Base-by-base conservation (phyloP, 306 rosid species). In the Prunus mira region DNA sequence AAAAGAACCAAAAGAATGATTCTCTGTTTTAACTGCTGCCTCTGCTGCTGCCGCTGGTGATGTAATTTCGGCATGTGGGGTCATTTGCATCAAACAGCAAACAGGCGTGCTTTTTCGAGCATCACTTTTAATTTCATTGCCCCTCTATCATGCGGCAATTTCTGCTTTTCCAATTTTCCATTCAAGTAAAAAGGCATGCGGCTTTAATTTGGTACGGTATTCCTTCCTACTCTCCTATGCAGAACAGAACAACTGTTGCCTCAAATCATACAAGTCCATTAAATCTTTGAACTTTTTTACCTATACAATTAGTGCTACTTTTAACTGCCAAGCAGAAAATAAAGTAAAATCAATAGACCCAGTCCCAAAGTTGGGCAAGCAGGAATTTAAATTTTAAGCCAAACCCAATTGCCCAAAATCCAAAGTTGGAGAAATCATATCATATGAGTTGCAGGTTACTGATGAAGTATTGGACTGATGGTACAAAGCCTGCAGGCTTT, bases 51-150 rank as follows among this genome's bases (percentile, higher is more conserved):
- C 8, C 14, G 65, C 58, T 57, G 25, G 57, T 27, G 20, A 12
- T 45, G 54, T 62, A 32, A 69, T 47, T 58, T 25, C 54, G 64
- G 76, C 82, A 87, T 75, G 93, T 86, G 87, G 88, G 90, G 88
- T 82, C 89, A 70, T 46, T 84, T 4, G 30, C 18, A 58, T 1
- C 64, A 58, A 76, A 73, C 67, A 61, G 72, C 71, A 50, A 72
- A 52, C 82, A 83, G 72, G 96, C 92, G 90, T 91, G 96, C 90
- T 76, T 83, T 62, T 83, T 65, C 72, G 65, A 75, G 77, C 71
- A 76, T 86, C 93, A 91, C 89, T 86, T 82, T 81, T 80, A 51
- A 38, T 56, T 78, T 13, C 86, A 67, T 78, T 85, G 67, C 82
- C 82, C 82, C 81, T 79, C 90, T 51, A 47, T 71, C 14, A 30